A percentile compares a stretch with the other conserved stretches of the same genome.
Conservation (phyloP, 495 filamentous ascomycete species). For the Durotheca rogersii region DNA sequence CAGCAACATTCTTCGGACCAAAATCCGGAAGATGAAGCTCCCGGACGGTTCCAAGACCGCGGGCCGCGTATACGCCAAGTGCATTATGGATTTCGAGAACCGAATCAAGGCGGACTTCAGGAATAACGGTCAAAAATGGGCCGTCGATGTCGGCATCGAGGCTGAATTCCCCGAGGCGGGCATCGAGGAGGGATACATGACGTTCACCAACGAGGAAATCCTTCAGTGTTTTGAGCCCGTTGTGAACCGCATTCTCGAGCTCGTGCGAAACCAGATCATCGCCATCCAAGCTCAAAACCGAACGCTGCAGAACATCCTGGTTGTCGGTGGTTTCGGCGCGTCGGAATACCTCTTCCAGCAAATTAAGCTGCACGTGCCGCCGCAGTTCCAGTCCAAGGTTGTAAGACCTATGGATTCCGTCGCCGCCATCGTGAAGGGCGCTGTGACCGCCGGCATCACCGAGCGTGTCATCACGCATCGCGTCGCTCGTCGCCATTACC, state of each 20-base stretch:
- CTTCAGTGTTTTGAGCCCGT: conserved; percentile 74
- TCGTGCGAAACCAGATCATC: conserved; percentile 75
- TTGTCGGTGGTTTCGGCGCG: conserved; percentile 73
- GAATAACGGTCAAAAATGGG: conserved; percentile 80
- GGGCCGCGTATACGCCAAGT: conserved; percentile 73
- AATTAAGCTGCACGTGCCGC: conserved; percentile 79
- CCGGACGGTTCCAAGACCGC: conserved; percentile 74
- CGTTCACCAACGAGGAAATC: conserved; percentile 79
- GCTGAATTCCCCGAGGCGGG: conserved; percentile 75
- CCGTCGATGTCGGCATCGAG: conserved; percentile 74
- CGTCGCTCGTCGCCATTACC: conserved; percentile 96
- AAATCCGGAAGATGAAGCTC: conserved; percentile 78
- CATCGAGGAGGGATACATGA: conserved; percentile 79
- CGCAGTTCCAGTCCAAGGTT: conserved; percentile 76
- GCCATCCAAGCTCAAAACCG: conserved; percentile 76
- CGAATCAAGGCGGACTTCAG: conserved; percentile 77
- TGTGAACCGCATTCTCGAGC: conserved; percentile 71
- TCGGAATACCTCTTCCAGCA: conserved; percentile 80
- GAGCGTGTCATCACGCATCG: conserved; percentile 95
- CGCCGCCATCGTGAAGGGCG: conserved; percentile 74
- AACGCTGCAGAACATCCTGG: conserved; percentile 69
- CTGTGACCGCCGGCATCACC: conserved; percentile 86
- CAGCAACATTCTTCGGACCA: conserved; percentile 71
- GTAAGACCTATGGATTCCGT: conserved; percentile 77
- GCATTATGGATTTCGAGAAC: conserved; percentile 81